phyloP scores from a whole-genome alignment of 805 yeast genomes.

The Lachancea fermentati region DNA sequence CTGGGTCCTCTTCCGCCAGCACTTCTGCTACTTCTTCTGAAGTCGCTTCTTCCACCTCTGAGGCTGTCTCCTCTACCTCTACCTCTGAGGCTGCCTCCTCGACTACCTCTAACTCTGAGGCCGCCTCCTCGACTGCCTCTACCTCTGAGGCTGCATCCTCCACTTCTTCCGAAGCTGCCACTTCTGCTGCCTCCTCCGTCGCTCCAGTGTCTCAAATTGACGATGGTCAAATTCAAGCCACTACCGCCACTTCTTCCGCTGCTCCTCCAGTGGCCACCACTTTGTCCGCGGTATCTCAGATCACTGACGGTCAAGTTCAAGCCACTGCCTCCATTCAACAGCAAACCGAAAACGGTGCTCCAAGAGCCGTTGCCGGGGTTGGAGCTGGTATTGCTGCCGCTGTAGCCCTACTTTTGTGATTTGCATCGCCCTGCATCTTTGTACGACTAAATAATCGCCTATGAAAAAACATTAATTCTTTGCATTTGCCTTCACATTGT shows the following conservation, averaged over 20 bases:
- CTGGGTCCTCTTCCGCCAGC: constrained; percentile 4
- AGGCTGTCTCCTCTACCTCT: neutral
- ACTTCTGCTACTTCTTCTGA: constrained; percentile 1
- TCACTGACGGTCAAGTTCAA: constrained; percentile 50
- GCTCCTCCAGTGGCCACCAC: constrained; percentile 36
- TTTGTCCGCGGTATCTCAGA: constrained; percentile 37
- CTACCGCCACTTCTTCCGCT: constrained; percentile 19
- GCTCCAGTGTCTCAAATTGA: constrained; percentile 38
- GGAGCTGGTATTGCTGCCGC: constrained; percentile 25
- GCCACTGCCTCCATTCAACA: constrained; percentile 27
- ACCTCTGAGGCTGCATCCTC: neutral
- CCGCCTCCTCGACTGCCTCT: neutral
- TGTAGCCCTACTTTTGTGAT: constrained; percentile 29
- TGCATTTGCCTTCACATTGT: too few species aligned
- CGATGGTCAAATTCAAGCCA: constrained; percentile 42
- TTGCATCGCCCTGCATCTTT: too few species aligned
- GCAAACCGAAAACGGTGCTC: constrained; percentile 4
- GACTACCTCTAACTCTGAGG: constrained; percentile 13
- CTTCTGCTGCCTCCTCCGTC: constrained; percentile 18
- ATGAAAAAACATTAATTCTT: too few species aligned
- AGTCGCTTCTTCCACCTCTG: neutral
- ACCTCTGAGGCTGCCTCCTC: neutral
- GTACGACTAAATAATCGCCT: too few species aligned
- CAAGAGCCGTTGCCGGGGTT: constrained; percentile 11
- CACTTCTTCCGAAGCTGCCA: constrained; percentile 14